phyloP scores from a whole-genome alignment of 2,329 filamentous ascomycete genomes.

The Rutstroemia sydowiana region DNA sequence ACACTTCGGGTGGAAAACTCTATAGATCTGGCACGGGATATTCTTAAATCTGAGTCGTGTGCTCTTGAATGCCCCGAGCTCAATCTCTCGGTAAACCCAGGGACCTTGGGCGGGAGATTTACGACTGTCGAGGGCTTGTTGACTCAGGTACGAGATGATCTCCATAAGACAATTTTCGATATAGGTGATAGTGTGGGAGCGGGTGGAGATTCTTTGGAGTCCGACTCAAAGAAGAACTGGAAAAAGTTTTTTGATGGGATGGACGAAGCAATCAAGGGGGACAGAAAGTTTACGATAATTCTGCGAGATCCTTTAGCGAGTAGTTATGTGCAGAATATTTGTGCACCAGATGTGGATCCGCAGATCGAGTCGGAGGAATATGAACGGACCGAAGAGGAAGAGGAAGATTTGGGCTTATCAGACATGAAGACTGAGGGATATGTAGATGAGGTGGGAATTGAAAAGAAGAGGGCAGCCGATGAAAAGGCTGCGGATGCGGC shows the following conservation, averaged over 20 bases:
- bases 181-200: slow-evolving; percentile 42
- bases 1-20: slow-evolving; percentile 62
- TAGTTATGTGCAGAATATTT: slow-evolving; percentile 88
- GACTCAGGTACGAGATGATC: slow-evolving; percentile 84
- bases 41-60: slow-evolving; percentile 93
- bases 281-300: slow-evolving; percentile 73
- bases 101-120: slow-evolving; percentile 91
- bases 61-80: slow-evolving; percentile 81
- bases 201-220: slow-evolving; percentile 72
- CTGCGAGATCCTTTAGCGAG: slow-evolving; percentile 84
- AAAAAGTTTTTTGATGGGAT: slow-evolving; percentile 71
- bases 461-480: slow-evolving; percentile 19
- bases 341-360: slow-evolving; percentile 66
- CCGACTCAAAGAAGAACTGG: slow-evolving; percentile 65
- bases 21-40: slow-evolving; percentile 80
- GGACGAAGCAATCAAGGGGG: slow-evolving; percentile 69
- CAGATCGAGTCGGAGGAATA: slow-evolving; percentile 80
- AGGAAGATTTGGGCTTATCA: slow-evolving; percentile 81
- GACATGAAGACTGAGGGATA: slow-evolving; percentile 95
- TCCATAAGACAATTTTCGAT: slow-evolving; percentile 83
- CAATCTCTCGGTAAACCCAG: slow-evolving; percentile 79
- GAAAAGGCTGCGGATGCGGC: slow-evolving; percentile 6
- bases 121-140: slow-evolving; percentile 93
- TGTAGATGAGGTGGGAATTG: slow-evolving; percentile 25
- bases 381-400: slow-evolving; percentile 79